Percentiles rank a stretch among this genome's conserved stretches.
phyloP scores from a whole-genome alignment of 352 stramenopile species.

The Phytopythium montanum region DNA sequence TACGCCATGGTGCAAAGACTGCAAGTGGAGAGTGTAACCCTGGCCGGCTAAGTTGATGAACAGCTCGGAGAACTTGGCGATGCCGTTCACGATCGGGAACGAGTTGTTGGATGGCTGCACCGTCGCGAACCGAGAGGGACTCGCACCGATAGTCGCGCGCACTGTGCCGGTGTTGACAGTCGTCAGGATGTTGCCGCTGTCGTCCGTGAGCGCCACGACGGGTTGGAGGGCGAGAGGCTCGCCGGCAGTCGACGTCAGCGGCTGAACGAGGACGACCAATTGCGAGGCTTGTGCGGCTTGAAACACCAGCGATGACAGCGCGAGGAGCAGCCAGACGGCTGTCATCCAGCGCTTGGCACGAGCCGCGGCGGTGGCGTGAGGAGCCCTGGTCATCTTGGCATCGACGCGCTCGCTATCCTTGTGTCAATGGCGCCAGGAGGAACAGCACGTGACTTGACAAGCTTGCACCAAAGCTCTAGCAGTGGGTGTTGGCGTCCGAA shows the following conservation, averaged over 20 bases:
- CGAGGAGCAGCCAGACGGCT: slow-evolving; percentile 3
- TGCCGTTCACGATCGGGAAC: slow-evolving; percentile 74
- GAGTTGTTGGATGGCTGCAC: slow-evolving; percentile 37
- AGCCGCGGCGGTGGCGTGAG: neutral
- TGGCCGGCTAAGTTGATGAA: slow-evolving; percentile 60
- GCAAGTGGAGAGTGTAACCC: slow-evolving; percentile 69
- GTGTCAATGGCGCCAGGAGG: neutral
- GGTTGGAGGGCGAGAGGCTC: slow-evolving; percentile 58
- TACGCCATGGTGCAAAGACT: slow-evolving; percentile 61
- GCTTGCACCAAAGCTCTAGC: neutral
- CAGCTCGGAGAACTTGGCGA: slow-evolving; percentile 66
- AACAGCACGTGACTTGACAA: neutral
- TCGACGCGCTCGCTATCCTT: neutral
- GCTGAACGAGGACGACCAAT: slow-evolving; percentile 66
- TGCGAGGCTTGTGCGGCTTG: slow-evolving; percentile 18
- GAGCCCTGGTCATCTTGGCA: neutral
- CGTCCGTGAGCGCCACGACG: slow-evolving; percentile 68
- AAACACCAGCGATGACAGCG: slow-evolving; percentile 9
- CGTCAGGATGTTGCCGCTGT: slow-evolving; percentile 73
- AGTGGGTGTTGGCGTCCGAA: neutral
- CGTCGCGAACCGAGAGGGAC: slow-evolving; percentile 45
- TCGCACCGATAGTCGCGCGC: slow-evolving; percentile 44
- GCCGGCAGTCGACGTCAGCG: slow-evolving; percentile 53
- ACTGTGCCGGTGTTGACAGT: slow-evolving; percentile 52
- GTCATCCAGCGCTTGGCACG: neutral